Conservation (phyloP, 2,329 filamentous ascomycete species). For the Pleochaeta shiraiana region DNA sequence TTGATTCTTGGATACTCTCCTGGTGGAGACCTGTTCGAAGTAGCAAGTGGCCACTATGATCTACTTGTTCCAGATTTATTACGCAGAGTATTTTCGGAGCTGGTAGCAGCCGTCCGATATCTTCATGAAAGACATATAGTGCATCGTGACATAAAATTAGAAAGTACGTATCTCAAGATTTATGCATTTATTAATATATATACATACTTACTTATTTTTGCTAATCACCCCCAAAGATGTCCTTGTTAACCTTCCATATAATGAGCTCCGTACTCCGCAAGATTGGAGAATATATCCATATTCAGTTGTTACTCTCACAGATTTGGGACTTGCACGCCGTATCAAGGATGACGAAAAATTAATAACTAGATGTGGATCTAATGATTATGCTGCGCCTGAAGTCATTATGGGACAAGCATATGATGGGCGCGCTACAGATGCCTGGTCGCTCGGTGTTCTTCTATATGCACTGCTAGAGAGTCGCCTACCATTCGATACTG, state of each 20-base stretch:
- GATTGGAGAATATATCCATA: conserved; percentile 60
- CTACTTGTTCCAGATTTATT: conserved; percentile 47
- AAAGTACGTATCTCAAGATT: conserved; percentile 76
- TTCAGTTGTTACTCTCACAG: conserved; percentile 72
- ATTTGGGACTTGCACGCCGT: conserved; percentile 71
- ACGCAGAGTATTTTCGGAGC: conserved; percentile 70
- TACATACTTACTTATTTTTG: conserved; percentile 6
- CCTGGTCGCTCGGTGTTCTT: conserved; percentile 86
- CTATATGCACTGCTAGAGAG: conserved; percentile 86
- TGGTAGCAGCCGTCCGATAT: conserved; percentile 70
- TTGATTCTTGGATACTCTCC: conserved; percentile 82
- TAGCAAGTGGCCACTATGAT: conserved; percentile 52
- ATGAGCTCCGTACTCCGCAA: conserved; percentile 34
- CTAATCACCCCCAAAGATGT: conserved; percentile 50
- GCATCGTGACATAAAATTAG: conserved; percentile 92
- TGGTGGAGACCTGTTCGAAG: conserved; percentile 85
- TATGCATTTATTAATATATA: conserved; percentile 6
- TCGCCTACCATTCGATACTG: conserved; percentile 80
- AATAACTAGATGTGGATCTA: conserved; percentile 84
- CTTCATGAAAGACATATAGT: conserved; percentile 73
- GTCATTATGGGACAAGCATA: conserved; percentile 91
- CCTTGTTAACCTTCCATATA: conserved; percentile 59
- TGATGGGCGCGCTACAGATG: conserved; percentile 77
- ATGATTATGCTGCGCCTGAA: conserved; percentile 93
- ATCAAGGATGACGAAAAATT: conserved; percentile 73